Evolutionary conservation across 192 early-diverging fungal genomes (phyloP).

Genomic region (Phycomyces nitens): DNA sequence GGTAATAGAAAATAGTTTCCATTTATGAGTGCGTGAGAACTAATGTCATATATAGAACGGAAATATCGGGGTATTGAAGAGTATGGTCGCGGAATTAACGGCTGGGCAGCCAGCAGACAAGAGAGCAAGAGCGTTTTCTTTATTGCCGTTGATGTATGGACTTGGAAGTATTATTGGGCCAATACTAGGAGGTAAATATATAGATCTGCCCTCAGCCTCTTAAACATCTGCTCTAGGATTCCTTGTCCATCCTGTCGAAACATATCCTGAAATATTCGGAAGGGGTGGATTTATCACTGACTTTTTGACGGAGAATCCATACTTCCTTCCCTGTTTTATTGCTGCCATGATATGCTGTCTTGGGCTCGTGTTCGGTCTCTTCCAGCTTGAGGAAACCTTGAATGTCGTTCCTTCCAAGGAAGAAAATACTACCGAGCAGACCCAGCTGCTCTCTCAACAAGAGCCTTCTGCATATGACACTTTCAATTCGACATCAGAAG

Average conservation of each 20-base stretch:
- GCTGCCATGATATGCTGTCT: constrained; percentile 50
- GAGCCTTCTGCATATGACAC: constrained; percentile 15
- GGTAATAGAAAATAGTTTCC: constrained; percentile 3
- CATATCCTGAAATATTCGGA: constrained; percentile 51
- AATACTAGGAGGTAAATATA: constrained; percentile 52
- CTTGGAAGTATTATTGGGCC: constrained; percentile 58
- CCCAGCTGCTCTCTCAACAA: background rate
- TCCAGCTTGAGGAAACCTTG: constrained; percentile 54
- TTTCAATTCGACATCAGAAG: background rate
- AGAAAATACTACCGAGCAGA: background rate
- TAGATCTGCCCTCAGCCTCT: background rate
- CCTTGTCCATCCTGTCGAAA: constrained; percentile 59
- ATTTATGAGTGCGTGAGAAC: background rate
- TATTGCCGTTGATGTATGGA: constrained; percentile 61
- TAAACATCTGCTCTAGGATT: constrained; percentile 23
- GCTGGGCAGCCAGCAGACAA: constrained; percentile 58
- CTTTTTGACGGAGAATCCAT: constrained; percentile 59
- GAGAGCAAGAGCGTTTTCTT: constrained; percentile 52
- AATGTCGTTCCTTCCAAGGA: background rate
- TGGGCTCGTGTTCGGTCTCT: constrained; percentile 50
- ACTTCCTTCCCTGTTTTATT: constrained; percentile 68
- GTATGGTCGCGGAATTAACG: constrained; percentile 71
- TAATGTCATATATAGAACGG: constrained; percentile 53
- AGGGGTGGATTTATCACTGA: constrained; percentile 18
- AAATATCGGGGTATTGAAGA: constrained; percentile 65